These are phyloP conservation scores for Lepraria neglecta DNA, from an alignment of 495 filamentous ascomycete species.

Conservation along the genomic window DNA sequence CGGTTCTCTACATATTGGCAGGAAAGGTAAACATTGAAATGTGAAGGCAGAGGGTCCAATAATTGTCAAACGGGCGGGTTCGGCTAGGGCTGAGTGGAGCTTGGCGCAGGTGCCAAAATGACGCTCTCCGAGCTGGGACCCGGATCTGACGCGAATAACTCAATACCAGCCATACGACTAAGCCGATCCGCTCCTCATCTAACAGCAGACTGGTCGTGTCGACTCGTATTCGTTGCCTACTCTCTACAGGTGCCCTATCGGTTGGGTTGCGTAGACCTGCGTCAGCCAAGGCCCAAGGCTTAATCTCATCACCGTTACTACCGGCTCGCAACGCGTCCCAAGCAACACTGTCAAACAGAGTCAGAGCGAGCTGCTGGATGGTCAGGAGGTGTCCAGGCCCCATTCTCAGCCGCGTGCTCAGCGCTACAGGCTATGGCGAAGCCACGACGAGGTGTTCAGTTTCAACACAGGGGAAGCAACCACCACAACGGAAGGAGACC, in stretches of 20 bases:
- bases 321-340: neutral
- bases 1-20: neutral
- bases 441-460: conserved; percentile 76
- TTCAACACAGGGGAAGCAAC: conserved; percentile 57
- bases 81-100: neutral
- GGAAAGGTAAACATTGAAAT: neutral
- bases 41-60: neutral
- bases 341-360: neutral
- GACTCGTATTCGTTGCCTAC: neutral
- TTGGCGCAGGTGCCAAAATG: neutral
- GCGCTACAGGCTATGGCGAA: conserved; percentile 52
- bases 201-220: neutral
- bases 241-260: too few relatives aligned
- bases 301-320: conserved; percentile 1
- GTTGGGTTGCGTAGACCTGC: neutral
- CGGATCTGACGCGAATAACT: neutral
- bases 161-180: neutral
- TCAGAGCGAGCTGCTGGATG: neutral
- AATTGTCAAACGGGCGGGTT: neutral
- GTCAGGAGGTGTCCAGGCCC: neutral
- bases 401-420: neutral
- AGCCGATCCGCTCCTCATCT: neutral
- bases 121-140: neutral
- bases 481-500: conserved; percentile 54
- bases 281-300: neutral